Conservation (phyloP, 2,329 filamentous ascomycete genomes). For the Diaporthe sp. region DNA sequence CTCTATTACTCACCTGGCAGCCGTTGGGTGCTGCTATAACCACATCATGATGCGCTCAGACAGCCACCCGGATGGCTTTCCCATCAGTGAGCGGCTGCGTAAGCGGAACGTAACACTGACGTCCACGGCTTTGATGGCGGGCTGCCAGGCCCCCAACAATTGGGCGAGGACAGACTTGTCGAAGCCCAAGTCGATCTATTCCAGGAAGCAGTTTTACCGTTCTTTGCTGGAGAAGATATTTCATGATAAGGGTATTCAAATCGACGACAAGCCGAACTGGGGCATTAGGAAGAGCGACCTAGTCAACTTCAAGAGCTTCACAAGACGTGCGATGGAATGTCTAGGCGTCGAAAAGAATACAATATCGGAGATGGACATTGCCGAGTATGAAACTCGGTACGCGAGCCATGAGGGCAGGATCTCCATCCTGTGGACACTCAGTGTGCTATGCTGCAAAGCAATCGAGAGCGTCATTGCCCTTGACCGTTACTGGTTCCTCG, state of each 20-base stretch:
- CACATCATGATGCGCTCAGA: conserved; percentile 52
- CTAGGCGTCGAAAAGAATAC: conserved; percentile 42
- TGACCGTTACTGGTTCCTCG: conserved; percentile 52
- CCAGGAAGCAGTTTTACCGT: conserved; percentile 38
- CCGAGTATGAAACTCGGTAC: conserved; percentile 47
- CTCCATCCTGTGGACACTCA: conserved; percentile 52
- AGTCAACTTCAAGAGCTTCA: conserved; percentile 46
- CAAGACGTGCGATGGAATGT: conserved; percentile 46
- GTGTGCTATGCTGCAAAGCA: conserved; percentile 51
- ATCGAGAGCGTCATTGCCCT: conserved; percentile 51
- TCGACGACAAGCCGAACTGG: conserved; percentile 47
- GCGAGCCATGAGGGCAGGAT: conserved; percentile 45
- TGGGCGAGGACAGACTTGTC: conserved; percentile 46
- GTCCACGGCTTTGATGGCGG: conserved; percentile 52
- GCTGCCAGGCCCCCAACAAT: conserved; percentile 52
- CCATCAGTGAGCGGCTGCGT: conserved; percentile 54
- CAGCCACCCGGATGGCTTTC: conserved; percentile 53
- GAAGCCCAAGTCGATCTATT: conserved; percentile 41
- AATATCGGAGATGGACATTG: conserved; percentile 45
- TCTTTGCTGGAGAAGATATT: conserved; percentile 37
- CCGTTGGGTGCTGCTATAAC: conserved; percentile 53
- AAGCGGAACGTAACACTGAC: conserved; percentile 45
- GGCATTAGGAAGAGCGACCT: conserved; percentile 50
- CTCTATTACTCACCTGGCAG: conserved; percentile 46
- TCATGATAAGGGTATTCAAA: conserved; percentile 45